Evolutionary conservation across 78 protist species (phyloP), one percentile per base, ranked within the genome.

Genomic region (Parvularia atlantis): DNA sequence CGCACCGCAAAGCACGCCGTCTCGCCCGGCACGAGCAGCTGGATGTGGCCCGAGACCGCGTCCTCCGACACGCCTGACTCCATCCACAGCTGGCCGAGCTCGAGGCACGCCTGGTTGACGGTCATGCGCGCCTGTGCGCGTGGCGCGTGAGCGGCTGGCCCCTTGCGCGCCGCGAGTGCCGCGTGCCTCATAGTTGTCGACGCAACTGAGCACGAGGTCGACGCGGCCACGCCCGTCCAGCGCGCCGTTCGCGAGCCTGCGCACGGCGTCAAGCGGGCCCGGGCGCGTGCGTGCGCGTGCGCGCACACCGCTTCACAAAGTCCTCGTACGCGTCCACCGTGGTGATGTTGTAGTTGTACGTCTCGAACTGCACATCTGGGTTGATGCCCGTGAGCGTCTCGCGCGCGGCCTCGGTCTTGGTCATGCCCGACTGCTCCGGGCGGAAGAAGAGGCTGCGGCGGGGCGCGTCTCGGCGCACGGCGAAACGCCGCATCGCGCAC

Each of bases 31-130:
- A 35, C 3, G 17, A 93, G 60, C 35, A 89, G 69, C 78, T 91
- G 96, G 39, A 93, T 92, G 89, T 95, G 97, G 26, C 97, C 97
- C 0, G 97, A 92, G 30, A 95, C 89, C 17, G 99, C 99, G 74
- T 91, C 75, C 79, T 95, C 99, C 1, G 88, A 44, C 26, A 95
- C 99, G n/a, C 99, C 99, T 2, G 89, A 77, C 60, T 95, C 99
- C 88, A 93, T 84, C 99, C 99, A 95, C 11, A 28, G 24, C 11
- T 67, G 67, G 33, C 71, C 43, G 28, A 69, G 58, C 72, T 80
- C 92, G 37, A 59, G 57, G 74, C 96, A 91, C 28, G 84, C 91
- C 65, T 80, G 85, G 73, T 85, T 85, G 72, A 85, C 63, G 0
- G 90, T 72, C 31, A 76, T 62, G 36, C 87, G 69, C 28, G n/a